phyloP scores from a whole-genome alignment of 306 rosid species.

The Gastrolobium villosum region DNA sequence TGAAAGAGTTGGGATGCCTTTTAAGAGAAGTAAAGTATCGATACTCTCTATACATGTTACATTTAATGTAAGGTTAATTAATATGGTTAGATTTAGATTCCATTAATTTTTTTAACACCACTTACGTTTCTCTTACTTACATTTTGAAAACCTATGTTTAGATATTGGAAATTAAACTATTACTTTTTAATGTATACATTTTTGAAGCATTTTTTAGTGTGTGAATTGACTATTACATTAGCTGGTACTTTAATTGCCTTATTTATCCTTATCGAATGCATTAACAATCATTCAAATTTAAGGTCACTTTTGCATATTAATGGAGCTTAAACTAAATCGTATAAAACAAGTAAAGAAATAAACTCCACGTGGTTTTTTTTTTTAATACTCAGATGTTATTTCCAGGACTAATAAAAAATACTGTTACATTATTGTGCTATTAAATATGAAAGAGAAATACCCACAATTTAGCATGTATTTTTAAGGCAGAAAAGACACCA shows the following conservation, averaged over 20 bases:
- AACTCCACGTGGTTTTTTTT: not conserved
- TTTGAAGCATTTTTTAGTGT: not conserved
- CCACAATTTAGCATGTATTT: not conserved
- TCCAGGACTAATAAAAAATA: not conserved
- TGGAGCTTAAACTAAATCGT: not conserved
- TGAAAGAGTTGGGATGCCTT: not conserved
- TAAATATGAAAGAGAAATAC: constrained; percentile 41
- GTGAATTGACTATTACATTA: not conserved
- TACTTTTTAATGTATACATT: not conserved
- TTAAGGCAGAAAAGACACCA: constrained; percentile 30
- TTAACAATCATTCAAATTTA: not conserved
- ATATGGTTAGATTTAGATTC: not conserved
- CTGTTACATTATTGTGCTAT: not conserved
- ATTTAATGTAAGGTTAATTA: not conserved
- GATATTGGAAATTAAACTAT: not conserved
- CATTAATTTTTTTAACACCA: not conserved
- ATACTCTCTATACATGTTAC: not conserved
- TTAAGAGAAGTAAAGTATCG: constrained; percentile 41
- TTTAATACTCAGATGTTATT: not conserved
- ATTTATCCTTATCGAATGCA: not conserved
- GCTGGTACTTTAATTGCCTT: not conserved
- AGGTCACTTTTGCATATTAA: not conserved
- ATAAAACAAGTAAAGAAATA: not conserved
- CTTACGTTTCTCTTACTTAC: not conserved
- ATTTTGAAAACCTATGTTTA: not conserved